These are phyloP conservation scores for Hemileccinum impolitum DNA, from an alignment of 768 basidiomycete genomes.

Conservation along the genomic window DNA sequence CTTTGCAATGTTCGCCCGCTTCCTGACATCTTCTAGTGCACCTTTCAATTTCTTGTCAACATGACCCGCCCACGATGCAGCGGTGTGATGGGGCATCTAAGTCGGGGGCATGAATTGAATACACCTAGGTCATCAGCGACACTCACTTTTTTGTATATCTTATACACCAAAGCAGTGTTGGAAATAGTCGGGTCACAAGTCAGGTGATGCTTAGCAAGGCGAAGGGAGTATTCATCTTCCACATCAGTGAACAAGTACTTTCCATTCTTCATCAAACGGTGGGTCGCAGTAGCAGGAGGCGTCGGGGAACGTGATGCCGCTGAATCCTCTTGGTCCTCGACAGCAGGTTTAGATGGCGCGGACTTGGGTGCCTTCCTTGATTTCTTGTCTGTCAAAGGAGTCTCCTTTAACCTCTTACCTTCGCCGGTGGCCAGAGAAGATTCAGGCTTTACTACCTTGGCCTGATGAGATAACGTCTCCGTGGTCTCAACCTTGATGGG, in stretches of 20 bases:
- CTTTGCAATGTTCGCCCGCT: conserved; percentile 48
- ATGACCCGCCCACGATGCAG: conserved; percentile 48
- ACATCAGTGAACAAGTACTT: conserved; percentile 46
- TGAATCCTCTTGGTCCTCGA: conserved; percentile 2
- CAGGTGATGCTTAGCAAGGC: conserved; percentile 45
- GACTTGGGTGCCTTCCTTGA: conserved; percentile 3
- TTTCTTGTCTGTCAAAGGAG: conserved; percentile 9
- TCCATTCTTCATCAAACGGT: conserved; percentile 24
- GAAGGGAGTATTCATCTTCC: conserved; percentile 48
- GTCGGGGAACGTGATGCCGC: conserved; percentile 36
- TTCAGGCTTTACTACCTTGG: conserved; percentile 5
- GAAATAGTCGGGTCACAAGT: conserved; percentile 47
- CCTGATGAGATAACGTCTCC: not conserved
- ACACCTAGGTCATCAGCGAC: not conserved
- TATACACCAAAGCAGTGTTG: conserved; percentile 33
- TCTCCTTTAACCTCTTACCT: conserved; percentile 2
- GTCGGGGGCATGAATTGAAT: not conserved
- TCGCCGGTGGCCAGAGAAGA: conserved; percentile 3
- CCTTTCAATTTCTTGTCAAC: conserved; percentile 31
- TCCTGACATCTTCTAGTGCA: conserved; percentile 45
- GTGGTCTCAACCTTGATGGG: conserved; percentile 13
- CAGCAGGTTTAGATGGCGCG: not conserved
- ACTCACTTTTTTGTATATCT: conserved; percentile 46
- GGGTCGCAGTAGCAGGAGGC: conserved; percentile 40
- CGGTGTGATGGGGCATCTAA: conserved; percentile 61